A percentile compares a stretch with the other conserved stretches of the same genome.
These are phyloP conservation scores for Candida glaebosa DNA, from an alignment of 805 yeast species.

Conservation along the genomic window DNA sequence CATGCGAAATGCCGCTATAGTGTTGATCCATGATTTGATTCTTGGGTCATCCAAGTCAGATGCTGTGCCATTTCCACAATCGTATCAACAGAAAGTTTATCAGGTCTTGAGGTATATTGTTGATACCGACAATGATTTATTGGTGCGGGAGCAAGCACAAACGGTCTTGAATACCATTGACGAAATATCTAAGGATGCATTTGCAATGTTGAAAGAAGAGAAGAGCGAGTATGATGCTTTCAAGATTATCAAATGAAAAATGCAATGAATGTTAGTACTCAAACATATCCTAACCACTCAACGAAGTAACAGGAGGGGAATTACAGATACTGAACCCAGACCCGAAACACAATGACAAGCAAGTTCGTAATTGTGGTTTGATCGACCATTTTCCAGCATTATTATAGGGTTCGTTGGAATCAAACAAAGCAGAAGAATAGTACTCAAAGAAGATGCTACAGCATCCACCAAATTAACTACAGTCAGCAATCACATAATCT, in stretches of 20 bases:
- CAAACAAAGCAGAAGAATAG: no score
- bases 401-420: no score
- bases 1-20: conserved; percentile 74
- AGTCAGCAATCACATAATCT: no score
- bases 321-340: no score
- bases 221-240: neutral
- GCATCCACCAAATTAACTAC: no score
- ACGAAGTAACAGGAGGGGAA: no score
- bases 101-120: conserved; percentile 40
- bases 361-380: no score
- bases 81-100: conserved; percentile 43
- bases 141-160: conserved; percentile 58
- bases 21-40: conserved; percentile 59
- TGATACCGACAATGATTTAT: conserved; percentile 51
- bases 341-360: no score
- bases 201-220: conserved; percentile 4
- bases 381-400: no score
- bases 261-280: no score
- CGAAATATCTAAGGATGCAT: conserved; percentile 17
- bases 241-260: neutral
- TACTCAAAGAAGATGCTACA: no score
- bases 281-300: no score
- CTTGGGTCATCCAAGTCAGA: conserved; percentile 45
- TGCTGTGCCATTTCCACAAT: conserved; percentile 46
- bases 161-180: conserved; percentile 28